phyloP scores from a whole-genome alignment of 192 early-diverging fungal species.

The Backusella mclennaniae region DNA sequence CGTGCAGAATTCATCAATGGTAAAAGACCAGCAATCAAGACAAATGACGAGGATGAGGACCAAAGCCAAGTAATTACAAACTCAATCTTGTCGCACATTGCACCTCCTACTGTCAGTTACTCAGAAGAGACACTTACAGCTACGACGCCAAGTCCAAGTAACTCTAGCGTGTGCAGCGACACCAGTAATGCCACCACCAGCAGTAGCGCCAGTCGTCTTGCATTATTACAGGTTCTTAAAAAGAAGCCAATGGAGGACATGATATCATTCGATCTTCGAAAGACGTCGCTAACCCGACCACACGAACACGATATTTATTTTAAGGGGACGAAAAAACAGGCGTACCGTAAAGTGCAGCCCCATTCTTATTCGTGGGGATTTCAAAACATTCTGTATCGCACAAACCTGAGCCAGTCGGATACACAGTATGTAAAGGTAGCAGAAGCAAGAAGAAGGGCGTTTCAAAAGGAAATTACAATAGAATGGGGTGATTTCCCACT shows the following conservation, averaged over 20 bases:
- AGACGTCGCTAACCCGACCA: slow-evolving; percentile 23
- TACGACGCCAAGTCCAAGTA: background rate
- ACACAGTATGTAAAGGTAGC: slow-evolving; percentile 22
- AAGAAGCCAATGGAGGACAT: slow-evolving; percentile 8
- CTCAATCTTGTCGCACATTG: background rate
- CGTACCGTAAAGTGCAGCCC: slow-evolving; percentile 29
- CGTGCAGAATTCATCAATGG: slow-evolving; percentile 12
- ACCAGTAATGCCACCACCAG: background rate
- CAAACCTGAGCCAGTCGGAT: background rate
- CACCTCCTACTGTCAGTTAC: background rate
- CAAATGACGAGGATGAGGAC: slow-evolving; percentile 2
- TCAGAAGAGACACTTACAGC: background rate
- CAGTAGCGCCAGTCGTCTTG: background rate
- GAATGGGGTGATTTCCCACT: slow-evolving; percentile 19
- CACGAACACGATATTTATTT: slow-evolving; percentile 30
- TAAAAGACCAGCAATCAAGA: slow-evolving; percentile 1
- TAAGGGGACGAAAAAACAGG: slow-evolving; percentile 16
- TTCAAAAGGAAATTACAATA: slow-evolving; percentile 36
- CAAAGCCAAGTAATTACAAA: background rate
- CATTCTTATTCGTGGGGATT: slow-evolving; percentile 44
- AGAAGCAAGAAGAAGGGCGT: slow-evolving; percentile 29
- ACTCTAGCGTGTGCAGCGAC: background rate
- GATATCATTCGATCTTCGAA: slow-evolving; percentile 23
- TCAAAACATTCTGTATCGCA: slow-evolving; percentile 31
- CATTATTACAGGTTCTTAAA: slow-evolving; percentile 3